A percentile compares a stretch with the other conserved stretches of the same genome.
These are phyloP conservation scores for Arthrobotrys iridis DNA, from an alignment of 2,329 filamentous ascomycete species.

Conservation along the genomic window DNA sequence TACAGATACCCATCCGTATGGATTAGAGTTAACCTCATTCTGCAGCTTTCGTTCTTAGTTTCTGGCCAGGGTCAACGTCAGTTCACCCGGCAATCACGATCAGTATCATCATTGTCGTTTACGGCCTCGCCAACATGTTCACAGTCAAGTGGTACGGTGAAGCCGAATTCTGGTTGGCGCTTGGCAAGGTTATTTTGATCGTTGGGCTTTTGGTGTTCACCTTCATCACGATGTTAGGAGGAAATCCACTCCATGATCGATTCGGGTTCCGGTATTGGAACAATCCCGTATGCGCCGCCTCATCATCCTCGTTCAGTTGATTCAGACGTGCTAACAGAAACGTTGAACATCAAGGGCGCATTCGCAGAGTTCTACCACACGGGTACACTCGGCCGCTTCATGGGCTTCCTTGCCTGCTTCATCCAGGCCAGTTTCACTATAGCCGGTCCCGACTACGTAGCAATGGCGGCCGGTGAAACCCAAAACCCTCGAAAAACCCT, in stretches of 20 bases:
- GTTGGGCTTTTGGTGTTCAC: conserved; percentile 78
- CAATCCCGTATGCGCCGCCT: conserved; percentile 59
- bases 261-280: conserved; percentile 78
- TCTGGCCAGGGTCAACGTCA: conserved; percentile 71
- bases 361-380: conserved; percentile 74
- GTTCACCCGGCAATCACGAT: conserved; percentile 68
- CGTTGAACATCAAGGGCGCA: conserved; percentile 65
- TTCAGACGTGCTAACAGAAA: not conserved
- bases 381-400: conserved; percentile 74
- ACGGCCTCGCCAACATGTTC: conserved; percentile 74
- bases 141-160: conserved; percentile 80
- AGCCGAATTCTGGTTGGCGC: conserved; percentile 75
- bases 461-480: conserved; percentile 68
- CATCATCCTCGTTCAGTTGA: conserved; percentile 56
- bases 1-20: not conserved
- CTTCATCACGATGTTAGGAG: conserved; percentile 83
- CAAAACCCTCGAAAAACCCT: conserved; percentile 76
- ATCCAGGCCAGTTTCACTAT: conserved; percentile 77
- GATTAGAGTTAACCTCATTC: not conserved
- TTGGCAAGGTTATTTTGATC: conserved; percentile 77
- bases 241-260: conserved; percentile 76
- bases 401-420: conserved; percentile 80
- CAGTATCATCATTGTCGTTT: conserved; percentile 68
- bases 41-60: conserved; percentile 67
- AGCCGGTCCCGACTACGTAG: conserved; percentile 74